Conservation (phyloP, 1,284 basidiomycete genomes). For the Gomphus bonarii region DNA sequence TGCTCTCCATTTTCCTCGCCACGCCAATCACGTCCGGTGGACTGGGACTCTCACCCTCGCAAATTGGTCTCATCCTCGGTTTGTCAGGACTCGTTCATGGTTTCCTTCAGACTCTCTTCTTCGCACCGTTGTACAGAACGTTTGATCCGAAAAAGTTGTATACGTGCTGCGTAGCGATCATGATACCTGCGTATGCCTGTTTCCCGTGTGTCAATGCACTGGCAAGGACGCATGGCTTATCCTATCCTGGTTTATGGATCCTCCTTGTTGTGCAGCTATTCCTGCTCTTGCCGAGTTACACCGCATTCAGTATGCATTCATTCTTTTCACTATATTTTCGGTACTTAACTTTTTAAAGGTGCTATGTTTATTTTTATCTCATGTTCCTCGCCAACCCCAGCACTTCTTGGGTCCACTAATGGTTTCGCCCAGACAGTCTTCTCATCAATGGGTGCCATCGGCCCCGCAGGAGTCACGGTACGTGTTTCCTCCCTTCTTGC, state of each 20-base stretch:
- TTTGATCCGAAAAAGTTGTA: slow-evolving; percentile 15
- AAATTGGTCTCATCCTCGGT: slow-evolving; percentile 18
- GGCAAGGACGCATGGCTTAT: slow-evolving; percentile 10
- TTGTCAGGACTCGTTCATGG: slow-evolving; percentile 16
- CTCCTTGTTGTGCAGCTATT: slow-evolving; percentile 4
- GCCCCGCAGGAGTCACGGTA: slow-evolving; percentile 9
- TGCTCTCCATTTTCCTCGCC: slow-evolving; percentile 17
- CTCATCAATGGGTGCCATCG: slow-evolving; percentile 10
- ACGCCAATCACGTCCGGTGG: slow-evolving; percentile 19
- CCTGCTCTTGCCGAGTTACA: slow-evolving; percentile 8
- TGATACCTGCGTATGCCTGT: slow-evolving; percentile 14
- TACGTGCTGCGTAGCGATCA: slow-evolving; percentile 13
- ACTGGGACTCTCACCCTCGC: slow-evolving; percentile 16
- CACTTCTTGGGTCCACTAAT: slow-evolving; percentile 8
- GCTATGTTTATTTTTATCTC: slow-evolving; percentile 11
- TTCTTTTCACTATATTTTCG: neutral
- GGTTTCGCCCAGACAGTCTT: slow-evolving; percentile 9
- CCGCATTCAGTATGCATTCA: slow-evolving; percentile 6
- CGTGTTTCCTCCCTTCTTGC: neutral
- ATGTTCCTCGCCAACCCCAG: slow-evolving; percentile 1
- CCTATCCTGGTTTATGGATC: slow-evolving; percentile 6
- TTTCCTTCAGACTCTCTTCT: slow-evolving; percentile 14
- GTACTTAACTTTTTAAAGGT: neutral
- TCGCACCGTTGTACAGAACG: slow-evolving; percentile 12
- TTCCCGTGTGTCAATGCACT: slow-evolving; percentile 16